Evolutionary conservation across 306 rosid genomes (phyloP), one percentile per base, ranked within the genome.

Genomic region (Quercus engelmannii): DNA sequence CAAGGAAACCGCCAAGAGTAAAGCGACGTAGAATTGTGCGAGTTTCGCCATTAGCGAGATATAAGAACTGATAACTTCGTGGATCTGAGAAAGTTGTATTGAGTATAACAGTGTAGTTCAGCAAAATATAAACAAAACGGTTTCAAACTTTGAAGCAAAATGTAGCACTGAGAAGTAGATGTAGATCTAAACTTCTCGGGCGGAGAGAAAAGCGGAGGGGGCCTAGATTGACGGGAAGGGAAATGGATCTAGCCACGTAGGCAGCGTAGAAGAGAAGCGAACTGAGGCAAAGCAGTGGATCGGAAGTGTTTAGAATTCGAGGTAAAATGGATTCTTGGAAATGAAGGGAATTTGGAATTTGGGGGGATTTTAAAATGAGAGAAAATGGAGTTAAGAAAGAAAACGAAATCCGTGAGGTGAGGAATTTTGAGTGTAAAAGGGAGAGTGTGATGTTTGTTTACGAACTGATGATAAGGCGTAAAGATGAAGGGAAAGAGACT

Each of bases 11-110:
- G 85, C 71, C 0, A 84, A 62, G 30, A 82, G 80, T 6, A 84
- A 67, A 26, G 80, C 38, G 69, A 81, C 3, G 55, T 35, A 41
- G 63, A 83, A 75, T 38, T 31, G 30, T 21, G 81, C 5, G 57
- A 73, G 76, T 71, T 54, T 82, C 76, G 84, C 85, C 97, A 91
- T 93, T 75, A 28, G 46, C 14, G 59, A 46, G 31, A 71, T 38
- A 38, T 38, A 38, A 38, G 10, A 65, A 12, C 5, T 79, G 63
- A 74, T 4, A 82, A 85, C 26, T 2, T 8, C 5, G 86, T 31
- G 76, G 97, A 91, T 84, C 89, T 74, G 81, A 76, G 14, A 33
- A 41, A 41, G 46, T 41, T 41, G 46, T 41, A 8, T 41, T 8
- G 46, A 7, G 46, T 41, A 2, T 38, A 38, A 8, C 46, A 38